These are phyloP conservation scores for Yamadazyma membranifaciens DNA, from an alignment of 1,139 yeast species.

Conservation along the genomic window DNA sequence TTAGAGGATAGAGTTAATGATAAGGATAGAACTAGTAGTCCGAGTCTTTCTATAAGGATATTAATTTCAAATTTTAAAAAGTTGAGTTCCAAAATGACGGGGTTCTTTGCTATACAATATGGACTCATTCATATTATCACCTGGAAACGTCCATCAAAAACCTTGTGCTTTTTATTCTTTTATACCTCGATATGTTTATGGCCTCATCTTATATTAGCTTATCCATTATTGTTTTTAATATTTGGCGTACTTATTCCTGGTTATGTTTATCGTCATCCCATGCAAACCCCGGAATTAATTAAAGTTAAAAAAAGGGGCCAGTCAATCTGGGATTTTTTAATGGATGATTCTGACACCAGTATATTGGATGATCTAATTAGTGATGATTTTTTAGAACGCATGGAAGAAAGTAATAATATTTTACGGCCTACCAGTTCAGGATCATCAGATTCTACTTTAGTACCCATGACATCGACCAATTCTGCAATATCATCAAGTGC, in stretches of 20 bases:
- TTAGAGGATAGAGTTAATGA: slow-evolving; percentile 45
- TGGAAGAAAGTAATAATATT: slow-evolving; percentile 14
- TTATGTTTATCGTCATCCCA: slow-evolving; percentile 69
- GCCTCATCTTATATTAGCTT: slow-evolving; percentile 65
- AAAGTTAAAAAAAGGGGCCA: slow-evolving; percentile 50
- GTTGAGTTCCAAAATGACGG: slow-evolving; percentile 52
- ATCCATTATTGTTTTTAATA: slow-evolving; percentile 60
- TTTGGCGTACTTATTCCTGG: slow-evolving; percentile 69
- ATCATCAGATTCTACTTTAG: slow-evolving; percentile 21
- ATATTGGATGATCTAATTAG: slow-evolving; percentile 36
- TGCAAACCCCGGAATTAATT: slow-evolving; percentile 42
- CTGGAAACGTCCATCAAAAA: slow-evolving; percentile 63
- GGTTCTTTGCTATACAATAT: slow-evolving; percentile 54
- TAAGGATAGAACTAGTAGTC: slow-evolving; percentile 42
- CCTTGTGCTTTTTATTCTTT: slow-evolving; percentile 49
- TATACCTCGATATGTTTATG: slow-evolving; percentile 63
- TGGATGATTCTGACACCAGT: slow-evolving; percentile 41
- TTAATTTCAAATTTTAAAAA: slow-evolving; percentile 51
- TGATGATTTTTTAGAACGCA: slow-evolving; percentile 18
- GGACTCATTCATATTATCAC: slow-evolving; percentile 53
- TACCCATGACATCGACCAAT: slow-evolving; percentile 5
- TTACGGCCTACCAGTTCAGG: slow-evolving; percentile 18
- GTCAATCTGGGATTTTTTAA: slow-evolving; percentile 50
- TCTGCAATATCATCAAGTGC: slow-evolving; percentile 5
- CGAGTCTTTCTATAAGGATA: slow-evolving; percentile 49